Evolutionary conservation across 441 rosid species (phyloP).

Genomic region (Adansonia gregorii): DNA sequence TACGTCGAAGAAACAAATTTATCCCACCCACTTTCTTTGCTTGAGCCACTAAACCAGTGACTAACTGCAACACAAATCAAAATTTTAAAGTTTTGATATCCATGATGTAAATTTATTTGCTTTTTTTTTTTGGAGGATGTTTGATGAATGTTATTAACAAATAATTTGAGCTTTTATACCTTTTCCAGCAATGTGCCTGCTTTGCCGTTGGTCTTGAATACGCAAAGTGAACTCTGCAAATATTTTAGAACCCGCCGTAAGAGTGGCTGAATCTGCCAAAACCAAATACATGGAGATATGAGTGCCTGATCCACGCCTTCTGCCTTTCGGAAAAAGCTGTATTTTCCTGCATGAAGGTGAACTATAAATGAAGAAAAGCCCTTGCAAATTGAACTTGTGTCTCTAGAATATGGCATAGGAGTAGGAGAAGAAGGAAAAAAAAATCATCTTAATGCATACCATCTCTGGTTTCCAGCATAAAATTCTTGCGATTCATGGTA

Average conservation of each 20-base stretch:
- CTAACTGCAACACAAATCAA: constrained; percentile 26
- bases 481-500: constrained; percentile 26
- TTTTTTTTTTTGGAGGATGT: neutral
- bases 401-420: neutral
- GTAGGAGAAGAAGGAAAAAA: neutral
- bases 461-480: constrained; percentile 37
- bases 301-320: constrained; percentile 33
- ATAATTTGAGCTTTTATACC: constrained; percentile 39
- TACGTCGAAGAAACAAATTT: constrained; percentile 30
- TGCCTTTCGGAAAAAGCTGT: constrained; percentile 44
- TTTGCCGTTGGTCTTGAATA: constrained; percentile 40
- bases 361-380: neutral
- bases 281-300: constrained; percentile 47
- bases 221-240: constrained; percentile 43
- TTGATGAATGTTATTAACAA: neutral
- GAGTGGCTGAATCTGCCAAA: constrained; percentile 32
- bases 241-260: constrained; percentile 38
- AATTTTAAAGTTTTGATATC: neutral
- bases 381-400: neutral
- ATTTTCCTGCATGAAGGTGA: constrained; percentile 38
- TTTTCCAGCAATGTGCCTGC: constrained; percentile 46
- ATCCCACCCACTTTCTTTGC: constrained; percentile 41
- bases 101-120: neutral
- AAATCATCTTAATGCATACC: constrained; percentile 27
- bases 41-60: constrained; percentile 38